Evolutionary conservation across 805 yeast species (phyloP).

Genomic region (Lachancea meyersii): DNA sequence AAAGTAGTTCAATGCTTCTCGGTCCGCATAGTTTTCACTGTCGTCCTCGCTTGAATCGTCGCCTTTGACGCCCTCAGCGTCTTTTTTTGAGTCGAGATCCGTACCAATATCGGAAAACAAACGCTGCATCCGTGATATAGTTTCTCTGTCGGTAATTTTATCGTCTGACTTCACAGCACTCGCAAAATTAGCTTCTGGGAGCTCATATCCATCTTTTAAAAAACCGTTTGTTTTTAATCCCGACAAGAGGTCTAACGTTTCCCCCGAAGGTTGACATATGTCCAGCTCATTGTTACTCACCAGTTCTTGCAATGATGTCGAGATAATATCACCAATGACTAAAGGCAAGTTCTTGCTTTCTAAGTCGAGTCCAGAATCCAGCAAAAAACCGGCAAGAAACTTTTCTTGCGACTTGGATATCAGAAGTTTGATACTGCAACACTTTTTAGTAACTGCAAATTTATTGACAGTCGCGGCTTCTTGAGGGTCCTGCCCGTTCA

Average conservation of each 20-base stretch:
- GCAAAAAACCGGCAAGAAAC: slow-evolving; percentile 16
- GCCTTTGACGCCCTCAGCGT: slow-evolving; percentile 1
- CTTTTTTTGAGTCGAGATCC: slow-evolving; percentile 7
- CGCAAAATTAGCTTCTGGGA: background rate
- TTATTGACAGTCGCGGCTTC: background rate
- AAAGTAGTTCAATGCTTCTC: slow-evolving; percentile 27
- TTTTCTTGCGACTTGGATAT: slow-evolving; percentile 16
- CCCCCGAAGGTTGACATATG: background rate
- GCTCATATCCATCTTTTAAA: background rate
- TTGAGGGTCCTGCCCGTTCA: background rate
- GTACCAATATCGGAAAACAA: slow-evolving; percentile 3
- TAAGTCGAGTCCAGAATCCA: slow-evolving; percentile 1
- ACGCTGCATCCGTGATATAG: slow-evolving; percentile 1
- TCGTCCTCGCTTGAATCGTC: slow-evolving; percentile 6
- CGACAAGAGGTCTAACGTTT: background rate
- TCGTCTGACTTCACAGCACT: slow-evolving; percentile 2
- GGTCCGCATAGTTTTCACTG: slow-evolving; percentile 12
- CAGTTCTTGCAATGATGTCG: slow-evolving; percentile 9
- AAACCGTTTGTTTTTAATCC: background rate
- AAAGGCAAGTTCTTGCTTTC: slow-evolving; percentile 6
- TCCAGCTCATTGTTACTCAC: background rate
- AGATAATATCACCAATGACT: slow-evolving; percentile 14
- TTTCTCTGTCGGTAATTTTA: background rate
- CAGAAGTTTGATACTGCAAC: background rate
- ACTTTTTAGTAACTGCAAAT: background rate